A percentile compares a stretch with the other conserved stretches of the same genome.
These are phyloP conservation scores for Viridothelium virens DNA, from an alignment of 495 filamentous ascomycete genomes.

Conservation along the genomic window DNA sequence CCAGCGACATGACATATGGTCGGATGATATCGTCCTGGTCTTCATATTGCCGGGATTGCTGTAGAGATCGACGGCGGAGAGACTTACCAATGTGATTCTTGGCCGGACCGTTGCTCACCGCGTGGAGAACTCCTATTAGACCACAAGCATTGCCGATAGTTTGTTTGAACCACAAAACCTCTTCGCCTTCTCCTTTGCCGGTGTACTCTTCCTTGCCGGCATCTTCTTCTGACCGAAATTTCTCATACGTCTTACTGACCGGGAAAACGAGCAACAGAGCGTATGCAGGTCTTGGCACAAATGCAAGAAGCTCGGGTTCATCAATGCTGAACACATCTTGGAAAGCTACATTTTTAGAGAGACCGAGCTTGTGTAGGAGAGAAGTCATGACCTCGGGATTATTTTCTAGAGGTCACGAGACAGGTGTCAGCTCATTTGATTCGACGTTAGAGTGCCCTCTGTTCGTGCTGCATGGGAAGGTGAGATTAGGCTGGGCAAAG, in stretches of 20 bases:
- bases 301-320: constrained; percentile 48
- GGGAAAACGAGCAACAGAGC: constrained; percentile 53
- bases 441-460: neutral
- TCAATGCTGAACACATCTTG: constrained; percentile 52
- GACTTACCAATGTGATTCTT: constrained; percentile 37
- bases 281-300: constrained; percentile 50
- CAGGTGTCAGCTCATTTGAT: neutral
- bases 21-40: too few species aligned
- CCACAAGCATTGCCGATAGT: constrained; percentile 61
- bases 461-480: neutral
- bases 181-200: constrained; percentile 45
- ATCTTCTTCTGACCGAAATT: constrained; percentile 40
- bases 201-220: constrained; percentile 38
- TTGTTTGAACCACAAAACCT: constrained; percentile 57
- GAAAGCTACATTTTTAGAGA: constrained; percentile 46
- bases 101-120: constrained; percentile 46
- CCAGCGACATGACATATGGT: too few species aligned
- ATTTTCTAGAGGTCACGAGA: constrained; percentile 43
- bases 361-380: constrained; percentile 48
- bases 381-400: constrained; percentile 52
- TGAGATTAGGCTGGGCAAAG: neutral
- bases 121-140: constrained; percentile 55
- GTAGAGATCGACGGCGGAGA: constrained; percentile 12
- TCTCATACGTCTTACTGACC: constrained; percentile 41
- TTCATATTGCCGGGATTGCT: too few species aligned